phyloP scores from a whole-genome alignment of 352 stramenopile genomes.

The Phytophthora fragariaefolia region DNA sequence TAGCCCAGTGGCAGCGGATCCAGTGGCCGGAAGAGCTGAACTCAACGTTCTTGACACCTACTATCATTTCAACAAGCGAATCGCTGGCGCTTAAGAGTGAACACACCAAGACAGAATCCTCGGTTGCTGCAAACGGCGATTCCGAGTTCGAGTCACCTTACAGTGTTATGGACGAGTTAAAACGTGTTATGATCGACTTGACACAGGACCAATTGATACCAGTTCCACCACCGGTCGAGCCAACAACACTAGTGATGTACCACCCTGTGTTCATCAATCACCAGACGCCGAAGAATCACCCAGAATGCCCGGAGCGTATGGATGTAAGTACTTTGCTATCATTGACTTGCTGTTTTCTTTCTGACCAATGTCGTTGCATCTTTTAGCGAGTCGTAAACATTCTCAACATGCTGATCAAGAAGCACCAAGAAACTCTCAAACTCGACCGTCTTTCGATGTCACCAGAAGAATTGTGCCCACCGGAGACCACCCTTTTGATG shows the following conservation, averaged over 20 bases:
- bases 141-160: conserved; percentile 13
- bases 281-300: conserved; percentile 83
- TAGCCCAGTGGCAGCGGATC: conserved; percentile 70
- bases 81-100: conserved; percentile 45
- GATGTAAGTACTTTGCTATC: conserved; percentile 55
- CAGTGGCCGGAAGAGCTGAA: conserved; percentile 69
- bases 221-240: conserved; percentile 27
- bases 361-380: conserved; percentile 20
- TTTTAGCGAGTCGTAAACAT: conserved; percentile 76
- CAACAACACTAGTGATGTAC: conserved; percentile 81
- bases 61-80: neutral
- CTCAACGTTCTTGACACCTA: conserved; percentile 49
- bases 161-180: conserved; percentile 75
- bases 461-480: conserved; percentile 75
- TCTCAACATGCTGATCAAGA: conserved; percentile 64
- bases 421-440: conserved; percentile 68
- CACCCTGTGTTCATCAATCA: conserved; percentile 88
- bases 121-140: conserved; percentile 21
- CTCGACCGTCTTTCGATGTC: conserved; percentile 71
- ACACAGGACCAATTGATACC: conserved; percentile 61
- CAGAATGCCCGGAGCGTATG: conserved; percentile 82
- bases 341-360: neutral
- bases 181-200: conserved; percentile 80
- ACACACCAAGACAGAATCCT: conserved; percentile 16
- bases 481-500: conserved; percentile 78